A percentile compares a stretch with the other conserved stretches of the same genome.
These are phyloP conservation scores for Cardiospermum halicacabum DNA, from an alignment of 345 rosid species.

Conservation along the genomic window DNA sequence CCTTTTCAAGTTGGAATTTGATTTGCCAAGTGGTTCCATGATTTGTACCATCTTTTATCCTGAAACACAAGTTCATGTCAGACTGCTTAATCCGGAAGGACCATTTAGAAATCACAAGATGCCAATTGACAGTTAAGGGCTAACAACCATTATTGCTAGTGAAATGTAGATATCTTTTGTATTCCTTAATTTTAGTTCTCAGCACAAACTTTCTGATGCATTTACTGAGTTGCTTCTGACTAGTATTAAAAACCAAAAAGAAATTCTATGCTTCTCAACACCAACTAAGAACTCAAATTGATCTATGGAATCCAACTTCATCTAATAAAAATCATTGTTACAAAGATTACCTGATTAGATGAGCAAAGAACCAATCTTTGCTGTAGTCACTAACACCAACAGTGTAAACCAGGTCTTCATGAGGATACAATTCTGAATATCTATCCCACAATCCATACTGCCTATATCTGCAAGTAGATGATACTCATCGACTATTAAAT, in stretches of 20 bases:
- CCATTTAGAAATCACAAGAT: background rate
- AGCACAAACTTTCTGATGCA: background rate
- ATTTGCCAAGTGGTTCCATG: slow-evolving; percentile 74
- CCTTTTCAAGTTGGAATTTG: slow-evolving; percentile 45
- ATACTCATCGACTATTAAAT: background rate
- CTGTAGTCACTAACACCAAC: slow-evolving; percentile 64
- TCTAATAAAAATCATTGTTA: background rate
- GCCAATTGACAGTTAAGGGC: background rate
- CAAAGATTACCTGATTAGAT: slow-evolving; percentile 54
- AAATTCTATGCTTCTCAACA: background rate
- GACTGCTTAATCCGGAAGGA: background rate
- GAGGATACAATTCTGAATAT: slow-evolving; percentile 76
- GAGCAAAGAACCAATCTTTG: slow-evolving; percentile 91
- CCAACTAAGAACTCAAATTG: background rate
- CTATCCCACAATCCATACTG: slow-evolving; percentile 95
- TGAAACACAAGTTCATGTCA: slow-evolving; percentile 7
- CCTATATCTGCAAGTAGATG: slow-evolving; percentile 59
- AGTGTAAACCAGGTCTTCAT: slow-evolving; percentile 70
- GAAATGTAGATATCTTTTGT: background rate
- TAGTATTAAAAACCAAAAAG: background rate
- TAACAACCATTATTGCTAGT: background rate
- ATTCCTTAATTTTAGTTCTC: background rate
- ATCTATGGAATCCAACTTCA: background rate
- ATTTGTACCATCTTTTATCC: slow-evolving; percentile 32
- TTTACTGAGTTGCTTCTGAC: background rate